Evolutionary conservation across 2,329 filamentous ascomycete species (phyloP).

Genomic region (Herpotrichia juniperi): DNA sequence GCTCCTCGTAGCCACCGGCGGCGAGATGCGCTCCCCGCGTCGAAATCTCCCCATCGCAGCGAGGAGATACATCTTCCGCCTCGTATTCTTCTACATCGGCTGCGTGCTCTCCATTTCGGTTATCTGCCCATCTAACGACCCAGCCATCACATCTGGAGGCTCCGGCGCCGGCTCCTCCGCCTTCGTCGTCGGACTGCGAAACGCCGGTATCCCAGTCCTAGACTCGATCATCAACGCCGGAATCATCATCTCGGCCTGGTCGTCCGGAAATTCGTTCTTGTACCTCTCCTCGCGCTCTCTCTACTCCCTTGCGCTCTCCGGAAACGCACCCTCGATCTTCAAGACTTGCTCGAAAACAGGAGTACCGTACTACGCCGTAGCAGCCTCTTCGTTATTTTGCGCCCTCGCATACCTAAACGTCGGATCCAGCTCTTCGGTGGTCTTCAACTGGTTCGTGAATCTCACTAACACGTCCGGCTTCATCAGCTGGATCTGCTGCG

Average conservation of each 20-base stretch:
- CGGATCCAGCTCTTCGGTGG: conserved; percentile 48
- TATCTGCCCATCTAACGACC: conserved; percentile 62
- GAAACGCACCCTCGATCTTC: conserved; percentile 69
- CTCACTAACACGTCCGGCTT: conserved; percentile 65
- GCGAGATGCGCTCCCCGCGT: conserved; percentile 65
- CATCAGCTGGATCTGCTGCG: conserved; percentile 61
- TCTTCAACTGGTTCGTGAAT: conserved; percentile 74
- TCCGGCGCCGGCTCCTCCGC: conserved; percentile 60
- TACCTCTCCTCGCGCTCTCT: conserved; percentile 60
- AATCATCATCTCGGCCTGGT: conserved; percentile 69
- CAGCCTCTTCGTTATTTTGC: conserved; percentile 50
- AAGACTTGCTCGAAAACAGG: conserved; percentile 65
- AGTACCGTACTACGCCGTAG: conserved; percentile 59
- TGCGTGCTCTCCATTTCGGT: conserved; percentile 66
- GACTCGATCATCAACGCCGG: conserved; percentile 72
- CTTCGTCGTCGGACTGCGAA: conserved; percentile 57
- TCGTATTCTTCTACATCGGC: conserved; percentile 67
- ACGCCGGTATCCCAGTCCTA: conserved; percentile 60
- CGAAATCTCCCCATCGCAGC: conserved; percentile 65
- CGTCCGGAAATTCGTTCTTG: conserved; percentile 61
- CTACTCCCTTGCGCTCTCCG: conserved; percentile 63
- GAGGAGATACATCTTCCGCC: conserved; percentile 65
- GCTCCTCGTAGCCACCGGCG: conserved; percentile 57
- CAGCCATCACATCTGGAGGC: conserved; percentile 58
- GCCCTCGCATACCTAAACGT: conserved; percentile 58